A percentile compares a stretch with the other conserved stretches of the same genome.
Conservation (phyloP, 2,329 filamentous ascomycete species). For the Harringtonia aguacate region DNA sequence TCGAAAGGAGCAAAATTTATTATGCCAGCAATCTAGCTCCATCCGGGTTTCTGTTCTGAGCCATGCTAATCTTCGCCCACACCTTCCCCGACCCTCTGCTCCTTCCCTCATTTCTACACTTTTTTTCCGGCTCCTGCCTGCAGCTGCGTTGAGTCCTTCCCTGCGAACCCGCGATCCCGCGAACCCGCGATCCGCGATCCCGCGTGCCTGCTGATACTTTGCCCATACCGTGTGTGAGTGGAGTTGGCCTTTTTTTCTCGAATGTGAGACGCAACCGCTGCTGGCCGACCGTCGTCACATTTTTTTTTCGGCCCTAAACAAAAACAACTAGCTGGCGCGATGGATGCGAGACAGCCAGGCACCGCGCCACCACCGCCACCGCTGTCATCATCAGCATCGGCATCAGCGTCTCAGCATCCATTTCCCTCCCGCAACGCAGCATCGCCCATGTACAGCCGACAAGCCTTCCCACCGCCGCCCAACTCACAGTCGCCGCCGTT, state of each 20-base stretch:
- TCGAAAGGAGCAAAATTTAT: too few species aligned
- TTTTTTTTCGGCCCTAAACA: neutral
- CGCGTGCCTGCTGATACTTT: too few species aligned
- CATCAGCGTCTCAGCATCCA: constrained; percentile 16
- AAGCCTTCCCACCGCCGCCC: constrained; percentile 16
- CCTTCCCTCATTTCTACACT: too few species aligned
- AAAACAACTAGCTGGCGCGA: constrained; percentile 12
- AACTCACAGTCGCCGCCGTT: constrained; percentile 13
- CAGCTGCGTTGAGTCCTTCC: too few species aligned
- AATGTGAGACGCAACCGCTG: constrained; percentile 17
- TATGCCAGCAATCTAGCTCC: neutral
- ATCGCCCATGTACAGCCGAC: constrained; percentile 20
- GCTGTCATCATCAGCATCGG: constrained; percentile 1
- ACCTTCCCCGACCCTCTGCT: too few species aligned
- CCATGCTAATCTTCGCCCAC: too few species aligned
- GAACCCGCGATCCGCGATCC: too few species aligned
- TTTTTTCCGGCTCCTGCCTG: too few species aligned
- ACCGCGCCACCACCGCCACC: constrained; percentile 10
- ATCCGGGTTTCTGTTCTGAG: too few species aligned
- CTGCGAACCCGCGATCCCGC: too few species aligned
- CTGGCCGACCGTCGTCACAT: constrained; percentile 24
- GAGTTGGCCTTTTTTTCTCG: neutral
- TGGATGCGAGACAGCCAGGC: constrained; percentile 24
- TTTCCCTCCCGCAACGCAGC: constrained; percentile 21
- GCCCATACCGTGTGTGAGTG: too few species aligned